A percentile compares a stretch with the other conserved stretches of the same genome.
These are phyloP conservation scores for Linaria vulgaris DNA, from an alignment of 257 asterid genomes.

Conservation along the genomic window DNA sequence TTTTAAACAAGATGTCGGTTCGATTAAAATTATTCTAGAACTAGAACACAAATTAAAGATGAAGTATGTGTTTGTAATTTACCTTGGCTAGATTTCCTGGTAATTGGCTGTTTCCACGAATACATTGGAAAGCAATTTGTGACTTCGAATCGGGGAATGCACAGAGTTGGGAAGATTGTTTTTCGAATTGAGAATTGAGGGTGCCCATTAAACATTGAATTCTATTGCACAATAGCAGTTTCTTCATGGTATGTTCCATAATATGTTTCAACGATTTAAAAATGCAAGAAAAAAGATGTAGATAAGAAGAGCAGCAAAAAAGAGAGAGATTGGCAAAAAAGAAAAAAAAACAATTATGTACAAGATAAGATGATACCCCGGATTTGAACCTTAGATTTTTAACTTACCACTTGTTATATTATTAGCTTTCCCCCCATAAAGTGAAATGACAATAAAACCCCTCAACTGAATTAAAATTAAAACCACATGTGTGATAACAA, in stretches of 20 bases:
- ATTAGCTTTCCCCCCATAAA: too few species aligned
- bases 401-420: background rate
- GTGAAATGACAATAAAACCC: background rate
- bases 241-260: slow-evolving; percentile 27
- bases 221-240: slow-evolving; percentile 22
- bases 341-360: too few species aligned
- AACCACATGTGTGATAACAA: background rate
- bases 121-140: slow-evolving; percentile 8
- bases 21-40: too few species aligned
- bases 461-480: background rate
- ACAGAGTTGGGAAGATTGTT: slow-evolving; percentile 8
- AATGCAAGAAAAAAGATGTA: background rate
- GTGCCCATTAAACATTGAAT: slow-evolving; percentile 19
- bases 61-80: slow-evolving; percentile 5
- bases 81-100: slow-evolving; percentile 39
- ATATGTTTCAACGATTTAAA: background rate
- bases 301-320: too few species aligned
- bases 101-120: slow-evolving; percentile 15
- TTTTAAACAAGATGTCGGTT: too few species aligned
- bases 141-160: slow-evolving; percentile 24
- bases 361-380: slow-evolving; percentile 30
- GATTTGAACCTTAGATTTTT: slow-evolving; percentile 14
- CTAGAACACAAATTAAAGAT: background rate
- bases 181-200: slow-evolving; percentile 18
- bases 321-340: too few species aligned